Base-by-base conservation (phyloP, 345 rosid genomes). In the Citrus trifoliata region DNA sequence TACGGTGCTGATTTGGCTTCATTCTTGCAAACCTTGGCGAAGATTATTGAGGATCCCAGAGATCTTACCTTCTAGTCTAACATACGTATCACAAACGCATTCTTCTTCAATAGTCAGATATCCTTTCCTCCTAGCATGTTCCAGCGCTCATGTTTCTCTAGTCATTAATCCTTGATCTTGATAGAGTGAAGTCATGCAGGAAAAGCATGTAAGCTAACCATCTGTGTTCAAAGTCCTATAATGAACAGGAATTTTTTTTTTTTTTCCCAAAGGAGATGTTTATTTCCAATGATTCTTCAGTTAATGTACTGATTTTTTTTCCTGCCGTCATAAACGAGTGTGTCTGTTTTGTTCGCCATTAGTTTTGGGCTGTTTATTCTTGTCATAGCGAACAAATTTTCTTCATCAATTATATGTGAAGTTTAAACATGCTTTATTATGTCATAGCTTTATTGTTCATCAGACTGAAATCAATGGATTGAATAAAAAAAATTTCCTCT, bases 1-100 rank as follows among this genome's bases (percentile, higher is more conserved):
- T 95, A 95, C 48, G 98, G 98, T 74, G 92, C 98, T 76, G 98
- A 95, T 85, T 91, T 95, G 46, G 96, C 99, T 83, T 79, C 90
- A 27, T 95, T 95, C 92, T 86, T 93, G 90, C 97, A 92, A 88
- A 92, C 99, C 70, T 63, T 95, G 80, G 92, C 99, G 19, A 86
- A 90, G 86, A 91, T 92, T 32, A 88, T 95, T 10, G 94, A 92
- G 85, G 95, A 95, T 80, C 97, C 98, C 56, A 90, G 89, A 80
- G 97, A 93, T 77, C 93, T 93, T 53, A 95, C 97, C 56, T 86
- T 92, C 85, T 95, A 90, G 84, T 81, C 40, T 40, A 3, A 67
- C 66, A 65, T 67, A 51, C 22, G 24, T 37, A 0, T 61, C 59
- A 60, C 25, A n/a, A 55, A 61, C 38, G 7, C 75, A 61, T 24